phyloP scores from a whole-genome alignment of 768 basidiomycete genomes.

The Astraeus odoratus region DNA sequence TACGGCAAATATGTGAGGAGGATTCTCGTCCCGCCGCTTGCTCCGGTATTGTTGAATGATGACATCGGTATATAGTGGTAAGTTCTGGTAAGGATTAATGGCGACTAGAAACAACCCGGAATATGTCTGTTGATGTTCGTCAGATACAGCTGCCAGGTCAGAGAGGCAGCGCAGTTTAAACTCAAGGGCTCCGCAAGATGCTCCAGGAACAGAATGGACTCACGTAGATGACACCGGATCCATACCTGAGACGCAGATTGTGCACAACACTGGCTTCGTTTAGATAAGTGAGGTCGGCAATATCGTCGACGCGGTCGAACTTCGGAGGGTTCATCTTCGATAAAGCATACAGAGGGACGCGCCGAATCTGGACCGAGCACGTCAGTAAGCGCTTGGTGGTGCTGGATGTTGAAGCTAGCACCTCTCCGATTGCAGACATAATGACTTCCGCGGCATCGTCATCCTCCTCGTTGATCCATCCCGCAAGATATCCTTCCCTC shows the following conservation, averaged over 20 bases:
- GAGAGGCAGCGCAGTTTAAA: constrained; percentile 7
- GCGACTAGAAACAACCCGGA: constrained; percentile 97
- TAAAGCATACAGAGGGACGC: constrained; percentile 69
- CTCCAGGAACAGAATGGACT: constrained; percentile 25
- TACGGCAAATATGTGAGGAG: constrained; percentile 95
- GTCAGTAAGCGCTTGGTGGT: constrained; percentile 1
- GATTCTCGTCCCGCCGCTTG: constrained; percentile 83
- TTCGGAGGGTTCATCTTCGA: constrained; percentile 99
- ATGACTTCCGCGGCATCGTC: constrained; percentile 79
- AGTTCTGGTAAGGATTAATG: constrained; percentile 90
- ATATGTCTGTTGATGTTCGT: constrained; percentile 59
- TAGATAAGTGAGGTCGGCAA: constrained; percentile 94
- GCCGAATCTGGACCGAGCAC: constrained; percentile 41
- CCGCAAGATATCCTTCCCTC: constrained; percentile 87
- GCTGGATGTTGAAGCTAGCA: constrained; percentile 25
- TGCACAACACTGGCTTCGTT: constrained; percentile 99
- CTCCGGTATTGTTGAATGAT: constrained; percentile 88
- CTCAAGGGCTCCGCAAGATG: constrained; percentile 1
- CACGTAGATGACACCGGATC: constrained; percentile 88
- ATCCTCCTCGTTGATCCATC: constrained; percentile 87
- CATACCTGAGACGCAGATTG: constrained; percentile 88
- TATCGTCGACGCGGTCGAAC: constrained; percentile 96
- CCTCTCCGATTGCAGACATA: constrained; percentile 80
- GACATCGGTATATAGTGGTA: constrained; percentile 86
- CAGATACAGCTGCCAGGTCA: constrained; percentile 3